Base-by-base conservation (phyloP, 2,329 filamentous ascomycete genomes). In the Herpomyces periplanetae region DNA sequence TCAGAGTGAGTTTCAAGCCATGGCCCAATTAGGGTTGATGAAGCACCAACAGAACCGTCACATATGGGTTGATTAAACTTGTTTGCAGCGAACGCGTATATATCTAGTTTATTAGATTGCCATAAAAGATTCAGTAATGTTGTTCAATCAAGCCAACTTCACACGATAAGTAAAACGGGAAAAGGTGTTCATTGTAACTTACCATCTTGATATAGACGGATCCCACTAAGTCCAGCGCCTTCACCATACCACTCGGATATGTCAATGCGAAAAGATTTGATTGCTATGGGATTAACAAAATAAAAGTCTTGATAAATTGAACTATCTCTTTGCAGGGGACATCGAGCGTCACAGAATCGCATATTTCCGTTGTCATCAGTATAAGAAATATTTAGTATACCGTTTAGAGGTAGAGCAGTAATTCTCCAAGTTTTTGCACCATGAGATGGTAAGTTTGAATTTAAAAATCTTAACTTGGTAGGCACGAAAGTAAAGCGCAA, bases 381-480 rank as follows among this genome's bases (percentile, higher is more conserved):
- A 30, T 80, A 91, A 14, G 71, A 85, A 32, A 96, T 49, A 38
- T 91, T 88, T 58, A 96, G 66, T 34, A 96, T 88, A 20, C 80
- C 80, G 25, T 65, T 60, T 31, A 75, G 55, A 3, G 75, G 73
- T 23, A 75, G 43, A 8, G 71, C 66, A 10, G 66, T 68, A 33
- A 69, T 84, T 22, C 71, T 57, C 42, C 68, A 96, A 0, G 62
- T 65, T 41, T 66, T 65, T 12, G 73, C 87, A 17, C 22, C 8
- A 26, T 30, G 13, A 21, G 32, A n/a, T n/a, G n/a, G n/a, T n/a
- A n/a, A n/a, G n/a, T 65, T 57, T 2, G 75, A 80, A 39, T 96
- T 96, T 45, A 64, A 69, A 10, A 96, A 43, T 20, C 69, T 57
- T 24, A 96, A 40, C 36, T 69, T 84, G 5, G 69, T 75, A 1